Conservation (phyloP, 805 yeast species). For the Candida ficus region DNA sequence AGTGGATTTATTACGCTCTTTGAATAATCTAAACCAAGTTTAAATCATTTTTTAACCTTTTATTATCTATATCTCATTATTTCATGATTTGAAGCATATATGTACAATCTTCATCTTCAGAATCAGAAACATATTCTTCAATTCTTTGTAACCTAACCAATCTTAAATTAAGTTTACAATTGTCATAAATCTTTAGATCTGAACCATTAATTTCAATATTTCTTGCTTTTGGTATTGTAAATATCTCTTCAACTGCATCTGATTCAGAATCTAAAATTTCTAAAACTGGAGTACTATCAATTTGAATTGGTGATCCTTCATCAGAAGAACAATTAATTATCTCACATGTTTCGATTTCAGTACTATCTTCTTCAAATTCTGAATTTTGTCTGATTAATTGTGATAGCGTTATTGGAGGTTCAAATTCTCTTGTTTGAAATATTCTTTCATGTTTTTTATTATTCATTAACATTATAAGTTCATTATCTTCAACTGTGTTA, state of each 20-base stretch:
- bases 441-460: not conserved
- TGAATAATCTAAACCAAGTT: too few relatives aligned
- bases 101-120: slow-evolving; percentile 4
- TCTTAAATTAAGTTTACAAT: slow-evolving; percentile 1
- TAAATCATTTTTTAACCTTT: too few relatives aligned
- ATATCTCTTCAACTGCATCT: not conserved
- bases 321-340: not conserved
- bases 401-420: slow-evolving; percentile 7
- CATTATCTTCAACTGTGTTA: not conserved
- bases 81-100: slow-evolving; percentile 1
- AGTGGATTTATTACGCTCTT: too few relatives aligned
- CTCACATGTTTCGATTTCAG: not conserved
- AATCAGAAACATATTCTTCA: not conserved
- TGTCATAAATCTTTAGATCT: not conserved
- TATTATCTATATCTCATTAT: not conserved
- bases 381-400: slow-evolving; percentile 2
- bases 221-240: not conserved
- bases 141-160: not conserved
- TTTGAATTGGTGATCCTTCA: not conserved
- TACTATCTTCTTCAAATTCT: not conserved
- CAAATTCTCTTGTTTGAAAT: not conserved
- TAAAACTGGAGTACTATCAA: not conserved
- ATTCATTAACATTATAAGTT: not conserved
- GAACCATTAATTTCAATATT: slow-evolving; percentile 1
- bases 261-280: slow-evolving; percentile 7